Percentiles rank a stretch among this genome's conserved stretches.
These are phyloP conservation scores for Cenchrus purpureus DNA, from an alignment of 176 grass and related monocot genomes.

Conservation along the genomic window DNA sequence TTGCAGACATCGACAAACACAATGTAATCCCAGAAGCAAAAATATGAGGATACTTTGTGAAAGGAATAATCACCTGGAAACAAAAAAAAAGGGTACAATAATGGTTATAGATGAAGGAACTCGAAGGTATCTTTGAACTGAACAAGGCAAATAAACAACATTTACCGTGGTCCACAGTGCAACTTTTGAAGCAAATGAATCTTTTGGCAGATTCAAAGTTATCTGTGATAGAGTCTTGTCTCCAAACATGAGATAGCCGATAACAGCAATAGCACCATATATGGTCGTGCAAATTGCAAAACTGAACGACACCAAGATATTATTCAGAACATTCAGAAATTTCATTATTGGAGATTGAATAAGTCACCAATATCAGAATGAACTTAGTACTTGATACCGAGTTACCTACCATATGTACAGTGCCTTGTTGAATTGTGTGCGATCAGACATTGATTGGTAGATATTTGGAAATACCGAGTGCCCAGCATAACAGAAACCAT, in stretches of 20 bases:
- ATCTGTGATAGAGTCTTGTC: constrained; percentile 87
- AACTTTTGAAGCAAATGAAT: constrained; percentile 80
- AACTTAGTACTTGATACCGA: background rate
- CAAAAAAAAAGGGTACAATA: background rate
- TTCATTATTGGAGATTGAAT: background rate
- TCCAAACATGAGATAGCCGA: constrained; percentile 94
- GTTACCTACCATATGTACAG: constrained; percentile 69
- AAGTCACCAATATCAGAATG: background rate
- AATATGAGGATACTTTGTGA: constrained; percentile 89
- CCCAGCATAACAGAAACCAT: constrained; percentile 88
- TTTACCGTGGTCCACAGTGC: constrained; percentile 91
- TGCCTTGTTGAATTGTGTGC: constrained; percentile 82
- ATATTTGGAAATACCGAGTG: constrained; percentile 96
- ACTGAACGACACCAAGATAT: constrained; percentile 43
- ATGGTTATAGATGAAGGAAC: background rate
- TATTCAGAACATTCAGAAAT: constrained; percentile 17
- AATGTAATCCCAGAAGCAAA: constrained; percentile 5
- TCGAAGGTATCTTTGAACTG: background rate
- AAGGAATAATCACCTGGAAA: constrained; percentile 85
- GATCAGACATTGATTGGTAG: constrained; percentile 95
- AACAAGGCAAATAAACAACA: background rate
- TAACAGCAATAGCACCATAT: constrained; percentile 71
- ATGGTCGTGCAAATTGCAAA: constrained; percentile 76
- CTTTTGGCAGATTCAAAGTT: constrained; percentile 91
- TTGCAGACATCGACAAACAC: constrained; percentile 2